Conservation (phyloP, 108 stramenopile genomes). For the Asterionellopsis glacialis region DNA sequence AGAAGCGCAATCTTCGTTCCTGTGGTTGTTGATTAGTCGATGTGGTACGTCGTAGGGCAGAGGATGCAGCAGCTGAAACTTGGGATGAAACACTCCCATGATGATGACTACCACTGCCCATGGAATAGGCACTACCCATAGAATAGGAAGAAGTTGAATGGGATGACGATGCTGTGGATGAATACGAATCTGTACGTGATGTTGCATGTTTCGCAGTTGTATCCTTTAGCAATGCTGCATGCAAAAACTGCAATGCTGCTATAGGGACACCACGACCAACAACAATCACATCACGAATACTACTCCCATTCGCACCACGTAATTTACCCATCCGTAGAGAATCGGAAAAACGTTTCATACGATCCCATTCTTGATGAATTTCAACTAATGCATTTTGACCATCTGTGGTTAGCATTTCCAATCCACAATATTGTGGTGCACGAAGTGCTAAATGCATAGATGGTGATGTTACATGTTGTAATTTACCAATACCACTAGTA, state of each 20-base stretch:
- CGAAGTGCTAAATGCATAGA: slow-evolving; percentile 78
- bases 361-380: slow-evolving; percentile 69
- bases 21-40: slow-evolving; percentile 1
- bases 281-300: slow-evolving; percentile 69
- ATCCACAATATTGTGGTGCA: slow-evolving; percentile 46
- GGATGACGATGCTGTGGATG: slow-evolving; percentile 3
- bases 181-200: too few relatives aligned
- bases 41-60: not conserved
- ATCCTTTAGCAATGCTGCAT: slow-evolving; percentile 54
- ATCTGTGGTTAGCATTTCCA: slow-evolving; percentile 38
- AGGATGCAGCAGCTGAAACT: too few relatives aligned
- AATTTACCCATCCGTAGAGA: slow-evolving; percentile 52
- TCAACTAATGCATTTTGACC: slow-evolving; percentile 52
- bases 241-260: slow-evolving; percentile 66
- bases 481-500: not conserved
- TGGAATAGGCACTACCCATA: slow-evolving; percentile 4
- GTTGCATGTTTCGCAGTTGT: slow-evolving; percentile 1
- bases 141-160: not conserved
- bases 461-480: slow-evolving; percentile 4
- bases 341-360: slow-evolving; percentile 49
- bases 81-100: too few relatives aligned
- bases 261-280: slow-evolving; percentile 52
- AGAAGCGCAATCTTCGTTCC: slow-evolving; percentile 43
- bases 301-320: slow-evolving; percentile 51
- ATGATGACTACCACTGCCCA: too few relatives aligned